Evolutionary conservation across 2,329 filamentous ascomycete genomes (phyloP), one percentile per base, ranked within the genome.

Genomic region (Botrytis sinoallii): DNA sequence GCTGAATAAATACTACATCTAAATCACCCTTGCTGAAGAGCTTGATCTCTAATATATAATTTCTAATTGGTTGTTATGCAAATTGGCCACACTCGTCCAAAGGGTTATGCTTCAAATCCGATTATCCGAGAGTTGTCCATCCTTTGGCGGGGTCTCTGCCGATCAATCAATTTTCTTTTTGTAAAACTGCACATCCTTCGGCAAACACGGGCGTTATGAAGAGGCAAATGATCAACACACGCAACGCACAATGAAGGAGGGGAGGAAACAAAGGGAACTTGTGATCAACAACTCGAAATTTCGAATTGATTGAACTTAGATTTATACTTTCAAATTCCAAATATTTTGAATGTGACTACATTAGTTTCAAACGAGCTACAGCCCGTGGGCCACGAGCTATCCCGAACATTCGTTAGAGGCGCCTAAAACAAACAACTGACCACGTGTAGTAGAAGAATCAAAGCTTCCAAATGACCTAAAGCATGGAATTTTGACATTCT

Each of bases 291-390:
- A 29, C 14, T 57, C 22, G 46, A 22, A 57, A 68, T 9, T 40
- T 68, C 9, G 35, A 18, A 42, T n/a, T 32, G 4, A 68, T 29
- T 42, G 22, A n/a, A 63, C 22, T n/a, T 63, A n/a, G n/a, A 63
- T 63, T 63, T 42, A 63, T 63, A n/a, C 60, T 63, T 40, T 63
- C 25, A n/a, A 40, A 63, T 63, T 63, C 60, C 60, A 63, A 63
- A 63, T 63, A 42, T 63, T 5, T n/a, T 42, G 32, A n/a, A 9
- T 63, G 22, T 40, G 22, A n/a, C 25, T 29, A 44, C 14, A 64
- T 40, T 64, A 64, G 61, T 18, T 44, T 64, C 61, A 64, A 44
- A 64, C 38, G 3, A 55, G 48, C 48, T 12, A n/a, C 48, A 55
- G 48, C 48, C 48, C 14, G 52, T 57, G 52, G 48, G 48, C 48